phyloP scores from a whole-genome alignment of 1,139 yeast genomes.

The Sugiyamaella neomexicana region DNA sequence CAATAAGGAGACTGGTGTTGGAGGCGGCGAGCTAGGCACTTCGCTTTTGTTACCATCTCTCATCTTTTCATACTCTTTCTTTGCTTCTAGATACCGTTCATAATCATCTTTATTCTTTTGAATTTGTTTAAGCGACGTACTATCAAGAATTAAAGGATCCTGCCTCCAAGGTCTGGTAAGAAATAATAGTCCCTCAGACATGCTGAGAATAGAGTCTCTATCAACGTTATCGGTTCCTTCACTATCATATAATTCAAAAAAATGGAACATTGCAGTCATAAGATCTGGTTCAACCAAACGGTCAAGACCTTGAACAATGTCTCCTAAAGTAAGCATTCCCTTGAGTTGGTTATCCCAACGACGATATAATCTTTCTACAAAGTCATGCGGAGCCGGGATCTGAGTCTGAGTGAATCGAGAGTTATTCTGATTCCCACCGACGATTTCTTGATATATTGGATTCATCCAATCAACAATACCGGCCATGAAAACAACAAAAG shows the following conservation, averaged over 20 bases:
- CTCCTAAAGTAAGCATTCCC: constrained; percentile 63
- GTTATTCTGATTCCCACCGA: not conserved
- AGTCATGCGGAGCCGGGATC: constrained; percentile 43
- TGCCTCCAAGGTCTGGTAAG: constrained; percentile 68
- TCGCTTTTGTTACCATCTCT: constrained; percentile 10
- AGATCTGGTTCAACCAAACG: constrained; percentile 68
- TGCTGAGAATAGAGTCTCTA: constrained; percentile 74
- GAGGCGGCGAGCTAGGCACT: constrained; percentile 1
- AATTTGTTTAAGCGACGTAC: constrained; percentile 25
- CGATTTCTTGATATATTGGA: constrained; percentile 32
- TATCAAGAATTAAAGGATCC: constrained; percentile 31
- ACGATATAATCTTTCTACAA: constrained; percentile 63
- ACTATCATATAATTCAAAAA: constrained; percentile 71
- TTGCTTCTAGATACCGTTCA: constrained; percentile 20
- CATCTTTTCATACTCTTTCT: constrained; percentile 20
- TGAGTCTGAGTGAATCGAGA: constrained; percentile 16
- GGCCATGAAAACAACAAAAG: constrained; percentile 71
- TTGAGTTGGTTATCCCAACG: constrained; percentile 63
- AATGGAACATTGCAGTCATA: constrained; percentile 75
- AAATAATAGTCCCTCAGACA: constrained; percentile 83
- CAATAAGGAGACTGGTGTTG: constrained; percentile 29
- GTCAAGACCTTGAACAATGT: constrained; percentile 73
- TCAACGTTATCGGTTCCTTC: constrained; percentile 63
- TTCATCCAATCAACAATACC: constrained; percentile 78
- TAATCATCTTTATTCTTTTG: constrained; percentile 24